Base-by-base conservation (phyloP, 192 early-diverging fungal species). In the Gonapodya sp. region DNA sequence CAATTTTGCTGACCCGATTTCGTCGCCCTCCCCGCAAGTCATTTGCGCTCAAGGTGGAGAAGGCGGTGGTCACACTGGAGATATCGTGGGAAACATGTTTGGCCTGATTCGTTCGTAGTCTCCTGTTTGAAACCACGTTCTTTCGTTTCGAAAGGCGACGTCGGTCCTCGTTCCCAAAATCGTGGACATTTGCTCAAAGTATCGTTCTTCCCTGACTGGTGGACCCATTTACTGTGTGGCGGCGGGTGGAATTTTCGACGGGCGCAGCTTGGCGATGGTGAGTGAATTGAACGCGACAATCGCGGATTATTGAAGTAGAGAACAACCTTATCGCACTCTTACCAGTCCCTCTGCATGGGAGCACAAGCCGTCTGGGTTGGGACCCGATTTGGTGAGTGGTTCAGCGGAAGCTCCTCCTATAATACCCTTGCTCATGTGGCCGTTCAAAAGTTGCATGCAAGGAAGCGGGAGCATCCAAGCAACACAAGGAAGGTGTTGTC, bases 281-380 rank as follows among this genome's bases (percentile, higher is more conserved):
- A 64, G 46, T 64, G n/a, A n/a, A 64, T 64, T 64, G 46, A 16
- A 16, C 46, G 46, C 8, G 72, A 73, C n/a, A 73, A 24, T 73
- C n/a, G 72, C 24, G 24, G 72, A 24, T 24, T 73, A 24, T 73
- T 73, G n/a, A 73, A 35, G 33, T 14, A 35, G 36, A 78, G 8
- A 16, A 35, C 31, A 85, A 85, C 31, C 82, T 87, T 0, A n/a
- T 64, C 46, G 24, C 24, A 8, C 24, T 24, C 24, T 64, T 84
- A 85, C 32, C 85, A 85, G 86, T n/a, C 83, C 35, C 80, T 87
- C 31, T 78, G 81, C 73, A 73, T 87, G 34, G 87, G 87, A 24
- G 87, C 87, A 0, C 73, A 87, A 18, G 87, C 84, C 0, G 87
- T 86, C n/a, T 87, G 87, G 87, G 86, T 87, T 36, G 87, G 87